Conservation (phyloP, 345 rosid genomes). For the Angophora floribunda region DNA sequence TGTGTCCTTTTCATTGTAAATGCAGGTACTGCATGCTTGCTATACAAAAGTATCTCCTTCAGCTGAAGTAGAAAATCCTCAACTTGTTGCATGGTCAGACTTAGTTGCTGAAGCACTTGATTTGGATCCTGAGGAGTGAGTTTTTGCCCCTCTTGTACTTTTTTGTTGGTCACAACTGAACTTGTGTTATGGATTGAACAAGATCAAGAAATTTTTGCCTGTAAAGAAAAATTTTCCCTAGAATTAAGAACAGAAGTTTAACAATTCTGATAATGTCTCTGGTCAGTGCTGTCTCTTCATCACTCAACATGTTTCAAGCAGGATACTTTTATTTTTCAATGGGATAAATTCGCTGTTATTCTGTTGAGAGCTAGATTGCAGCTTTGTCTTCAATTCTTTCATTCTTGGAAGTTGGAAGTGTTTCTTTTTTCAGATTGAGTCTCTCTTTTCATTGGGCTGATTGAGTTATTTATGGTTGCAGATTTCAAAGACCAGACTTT, state of each 20-base stretch:
- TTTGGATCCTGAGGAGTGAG: slow-evolving; percentile 89
- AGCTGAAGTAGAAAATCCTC: slow-evolving; percentile 78
- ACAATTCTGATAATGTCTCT: neutral
- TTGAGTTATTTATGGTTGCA: slow-evolving; percentile 16
- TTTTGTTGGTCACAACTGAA: neutral
- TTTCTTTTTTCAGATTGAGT: neutral
- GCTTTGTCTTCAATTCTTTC: neutral
- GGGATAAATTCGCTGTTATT: neutral
- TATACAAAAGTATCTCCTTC: slow-evolving; percentile 85
- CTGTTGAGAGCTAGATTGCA: neutral
- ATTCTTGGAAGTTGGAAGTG: neutral
- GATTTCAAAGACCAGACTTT: slow-evolving; percentile 85
- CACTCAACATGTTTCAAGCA: neutral
- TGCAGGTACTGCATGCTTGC: slow-evolving; percentile 83
- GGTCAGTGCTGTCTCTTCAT: neutral
- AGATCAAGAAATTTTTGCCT: neutral
- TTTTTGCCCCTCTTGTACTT: neutral
- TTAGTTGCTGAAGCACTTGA: slow-evolving; percentile 76
- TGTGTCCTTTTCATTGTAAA: neutral
- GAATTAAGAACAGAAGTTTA: neutral
- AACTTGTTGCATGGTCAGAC: slow-evolving; percentile 91
- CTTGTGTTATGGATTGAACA: neutral
- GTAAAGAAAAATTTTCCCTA: neutral
- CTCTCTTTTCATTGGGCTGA: neutral
- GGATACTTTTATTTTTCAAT: neutral